Base-by-base conservation (phyloP, 176 grass and related monocot genomes). In the Hyparrhenia diplandra region DNA sequence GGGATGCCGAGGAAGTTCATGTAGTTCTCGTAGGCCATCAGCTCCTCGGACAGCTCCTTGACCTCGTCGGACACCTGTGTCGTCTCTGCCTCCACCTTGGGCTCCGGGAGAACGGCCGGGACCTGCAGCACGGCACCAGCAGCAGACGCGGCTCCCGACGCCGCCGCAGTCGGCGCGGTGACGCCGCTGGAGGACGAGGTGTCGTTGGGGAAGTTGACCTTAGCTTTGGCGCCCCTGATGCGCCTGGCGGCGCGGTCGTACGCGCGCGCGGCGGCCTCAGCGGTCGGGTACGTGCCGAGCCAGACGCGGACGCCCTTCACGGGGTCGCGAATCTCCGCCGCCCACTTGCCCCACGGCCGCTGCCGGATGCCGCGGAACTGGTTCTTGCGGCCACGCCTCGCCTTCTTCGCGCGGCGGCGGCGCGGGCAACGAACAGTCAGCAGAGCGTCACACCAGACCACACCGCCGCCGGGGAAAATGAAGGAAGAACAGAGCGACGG, bases 301-400 rank as follows among this genome's bases (percentile, higher is more conserved):
- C 95, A 98, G 61, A 97, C 94, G 40, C 94, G 92, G 41, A 97
- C 94, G 65, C 94, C 94, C 80, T 97, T 97, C 21, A 92, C 65
- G 6, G 94, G 94, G 82, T 97, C 94, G 59, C 94, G 88, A 71
- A 97, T 97, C 86, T 97, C 94, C 76, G 94, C 94, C 36, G 87
- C 94, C 91, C 89, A 97, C 70, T 91, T 94, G 2, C 94, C 94
- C 91, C 94, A 97, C 5, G 87, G 87, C 23, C 94, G 87, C 75
- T 80, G 92, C 63, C 95, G 92, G 42, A 98, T 95, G 12, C 95
- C 95, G 41, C 95, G 79, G 78, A 90, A 98, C 42, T 82, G 79
- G 55, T 93, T 98, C 92, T 93, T 98, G 61, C 92, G 37, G 34
- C 86, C 79, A 5, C 92, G 78, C 75, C 89, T 91, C 27, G 43